Conservation (phyloP, 129 eudicot genomes). For the carrot (Daucus carota) region DH1_v3.0 NC_030389.2:9374501-9375000, state of each 20-base stretch:
- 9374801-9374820: neutral
- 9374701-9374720: slow-evolving; percentile 9
- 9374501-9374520: slow-evolving; percentile 4
- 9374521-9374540: slow-evolving; percentile 11
- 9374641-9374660: slow-evolving; percentile 7
- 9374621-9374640: slow-evolving; percentile 3
- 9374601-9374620: slow-evolving; percentile 4
- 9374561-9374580: slow-evolving; percentile 8
- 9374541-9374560: slow-evolving; percentile 10
- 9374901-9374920: neutral
- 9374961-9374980: neutral
- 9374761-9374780: too few relatives aligned
- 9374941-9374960: neutral
- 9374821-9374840: neutral
- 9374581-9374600: slow-evolving; percentile 13
- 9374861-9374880: slow-evolving; percentile 7
- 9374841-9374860: neutral
- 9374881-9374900: slow-evolving; percentile 13
- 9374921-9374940: neutral
- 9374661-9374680: neutral
- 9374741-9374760: neutral
- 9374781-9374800: neutral
- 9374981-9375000: neutral
- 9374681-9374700: slow-evolving; percentile 7
- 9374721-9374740: slow-evolving; percentile 7